These are phyloP conservation scores for Aspergillus haitiensis DNA, from an alignment of 495 filamentous ascomycete genomes.

Conservation along the genomic window DNA sequence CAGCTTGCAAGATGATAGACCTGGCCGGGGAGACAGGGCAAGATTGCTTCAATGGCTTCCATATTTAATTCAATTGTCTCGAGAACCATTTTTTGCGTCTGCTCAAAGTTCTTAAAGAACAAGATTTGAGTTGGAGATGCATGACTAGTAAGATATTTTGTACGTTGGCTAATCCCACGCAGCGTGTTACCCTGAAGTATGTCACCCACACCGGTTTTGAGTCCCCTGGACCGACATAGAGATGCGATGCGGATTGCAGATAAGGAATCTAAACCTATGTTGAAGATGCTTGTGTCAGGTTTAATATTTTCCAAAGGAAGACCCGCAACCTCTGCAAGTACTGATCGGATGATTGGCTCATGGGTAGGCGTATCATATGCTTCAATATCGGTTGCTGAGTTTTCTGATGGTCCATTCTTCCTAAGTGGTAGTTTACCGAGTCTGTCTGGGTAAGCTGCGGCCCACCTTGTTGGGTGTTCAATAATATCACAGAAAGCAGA, in stretches of 20 bases:
- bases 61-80: conserved; percentile 32
- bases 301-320: conserved; percentile 60
- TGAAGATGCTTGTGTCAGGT: conserved; percentile 69
- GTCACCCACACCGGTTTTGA: conserved; percentile 62
- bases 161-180: conserved; percentile 51
- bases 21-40: conserved; percentile 71
- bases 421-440: conserved; percentile 29
- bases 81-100: conserved; percentile 35
- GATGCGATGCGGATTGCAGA: conserved; percentile 74
- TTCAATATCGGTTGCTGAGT: not conserved
- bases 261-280: conserved; percentile 88
- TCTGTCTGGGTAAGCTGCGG: conserved; percentile 24
- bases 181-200: conserved; percentile 66
- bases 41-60: conserved; percentile 51
- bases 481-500: conserved; percentile 42
- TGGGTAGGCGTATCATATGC: conserved; percentile 15
- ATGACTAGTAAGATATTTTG: conserved; percentile 17
- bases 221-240: conserved; percentile 58
- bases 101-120: conserved; percentile 24
- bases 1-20: conserved; percentile 68
- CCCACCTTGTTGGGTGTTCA: conserved; percentile 29
- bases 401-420: not conserved
- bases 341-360: conserved; percentile 57
- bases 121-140: conserved; percentile 13
- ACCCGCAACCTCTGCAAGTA: conserved; percentile 64